Percentiles rank a stretch among this genome's conserved stretches.
phyloP scores from a whole-genome alignment of 305 asterid genomes.

The Ruellia speciosa region DNA sequence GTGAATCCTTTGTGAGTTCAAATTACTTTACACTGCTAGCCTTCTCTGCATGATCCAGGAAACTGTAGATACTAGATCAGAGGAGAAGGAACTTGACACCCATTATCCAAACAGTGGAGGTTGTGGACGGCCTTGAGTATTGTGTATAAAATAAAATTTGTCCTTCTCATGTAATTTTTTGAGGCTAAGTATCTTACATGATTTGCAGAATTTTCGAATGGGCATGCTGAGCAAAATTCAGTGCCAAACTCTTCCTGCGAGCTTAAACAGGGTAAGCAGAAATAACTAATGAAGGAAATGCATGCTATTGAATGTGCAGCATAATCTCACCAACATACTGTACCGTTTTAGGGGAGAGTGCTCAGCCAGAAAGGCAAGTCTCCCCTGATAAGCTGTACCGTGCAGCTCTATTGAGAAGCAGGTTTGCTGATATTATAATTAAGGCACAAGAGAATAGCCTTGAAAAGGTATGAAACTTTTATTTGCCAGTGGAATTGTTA shows the following conservation, averaged over 20 bases:
- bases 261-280: constrained; percentile 63
- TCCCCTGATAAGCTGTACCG: constrained; percentile 84
- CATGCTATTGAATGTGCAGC: constrained; percentile 43
- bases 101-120: constrained; percentile 31
- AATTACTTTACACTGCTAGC: constrained; percentile 13
- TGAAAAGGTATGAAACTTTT: constrained; percentile 35
- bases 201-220: constrained; percentile 31
- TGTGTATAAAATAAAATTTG: background rate
- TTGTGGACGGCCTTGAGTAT: constrained; percentile 13
- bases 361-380: constrained; percentile 65
- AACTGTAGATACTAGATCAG: constrained; percentile 24
- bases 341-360: constrained; percentile 65
- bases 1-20: background rate
- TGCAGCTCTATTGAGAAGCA: constrained; percentile 77
- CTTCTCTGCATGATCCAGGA: constrained; percentile 32
- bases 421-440: constrained; percentile 67
- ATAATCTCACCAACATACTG: constrained; percentile 53
- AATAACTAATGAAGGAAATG: constrained; percentile 46
- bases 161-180: constrained; percentile 6
- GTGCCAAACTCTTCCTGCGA: constrained; percentile 33
- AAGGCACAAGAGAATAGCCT: constrained; percentile 66
- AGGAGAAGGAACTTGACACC: constrained; percentile 26
- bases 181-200: constrained; percentile 1
- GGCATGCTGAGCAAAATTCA: constrained; percentile 33
- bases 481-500: constrained; percentile 12